Base-by-base conservation (phyloP, 73 alveolate genomes). In the Stentor coeruleus region DNA sequence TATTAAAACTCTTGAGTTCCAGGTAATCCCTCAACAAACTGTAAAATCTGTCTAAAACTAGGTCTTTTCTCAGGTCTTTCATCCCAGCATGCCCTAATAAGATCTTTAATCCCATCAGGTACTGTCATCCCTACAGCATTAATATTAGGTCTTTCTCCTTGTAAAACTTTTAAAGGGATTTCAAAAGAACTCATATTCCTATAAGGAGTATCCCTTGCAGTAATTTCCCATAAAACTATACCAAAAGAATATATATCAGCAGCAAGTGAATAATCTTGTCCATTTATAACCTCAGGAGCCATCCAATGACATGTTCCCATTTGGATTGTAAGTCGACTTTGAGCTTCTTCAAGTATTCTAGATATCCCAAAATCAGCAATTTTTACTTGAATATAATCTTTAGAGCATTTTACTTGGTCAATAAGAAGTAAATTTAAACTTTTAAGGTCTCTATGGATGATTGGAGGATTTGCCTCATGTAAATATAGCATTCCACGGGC, bases 261-360 rank as follows among this genome's bases (percentile, higher is more conserved):
- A 77, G 96, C 96, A 84, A 95, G 98, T 20, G 99, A 90, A 88
- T 97, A 97, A 28, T 88, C 92, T 86, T 87, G 88, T 11, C 98
- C 97, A 75, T 90, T 94, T 15, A 97, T 96, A 4, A 97, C 99
- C 90, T 97, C 99, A 0, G 99, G 99, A 42, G 99, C 99, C 99
- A 97, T 97, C 99, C 99, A 97, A 86, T 97, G 97, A 84, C 95
- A 96, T 38, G 99, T 97, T 38, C 99, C 99, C 74, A 95, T 95
- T 89, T 96, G 96, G 35, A 95, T 90, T 2, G 99, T 97, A 99
- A 97, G 96, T 58, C 92, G 96, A 40, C 92, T 90, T 59, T 80
- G 84, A 31, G 20, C 66, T 49, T 80, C 86, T 35, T 97, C 98
- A 72, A 90, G 84, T 3, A 92, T 86, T 83, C 99, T 93, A 0